These are phyloP conservation scores for Kuraishia molischiana DNA, from an alignment of 805 yeast genomes.

Conservation along the genomic window DNA sequence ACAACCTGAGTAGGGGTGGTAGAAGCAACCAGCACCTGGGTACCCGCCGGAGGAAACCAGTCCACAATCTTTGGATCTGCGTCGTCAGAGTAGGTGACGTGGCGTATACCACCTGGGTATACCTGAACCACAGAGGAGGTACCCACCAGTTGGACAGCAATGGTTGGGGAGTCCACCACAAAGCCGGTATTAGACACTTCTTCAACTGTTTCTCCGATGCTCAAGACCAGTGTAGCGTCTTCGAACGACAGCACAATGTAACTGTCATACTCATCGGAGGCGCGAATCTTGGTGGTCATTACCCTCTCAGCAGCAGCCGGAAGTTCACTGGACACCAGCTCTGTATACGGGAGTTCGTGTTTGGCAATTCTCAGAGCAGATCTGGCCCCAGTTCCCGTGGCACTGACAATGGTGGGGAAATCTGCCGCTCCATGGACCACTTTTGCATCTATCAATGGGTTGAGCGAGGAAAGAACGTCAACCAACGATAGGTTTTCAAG, in stretches of 20 bases:
- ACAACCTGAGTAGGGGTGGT: slow-evolving; percentile 61
- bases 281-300: slow-evolving; percentile 47
- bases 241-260: slow-evolving; percentile 57
- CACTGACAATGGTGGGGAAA: slow-evolving; percentile 27
- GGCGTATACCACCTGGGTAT: slow-evolving; percentile 60
- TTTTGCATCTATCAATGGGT: slow-evolving; percentile 41
- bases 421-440: slow-evolving; percentile 22
- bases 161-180: slow-evolving; percentile 44
- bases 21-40: slow-evolving; percentile 47
- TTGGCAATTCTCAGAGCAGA: slow-evolving; percentile 37
- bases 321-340: slow-evolving; percentile 64
- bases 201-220: slow-evolving; percentile 73
- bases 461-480: slow-evolving; percentile 35
- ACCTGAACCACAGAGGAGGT: slow-evolving; percentile 57
- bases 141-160: slow-evolving; percentile 66
- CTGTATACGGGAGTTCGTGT: slow-evolving; percentile 51
- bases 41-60: slow-evolving; percentile 83
- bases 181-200: slow-evolving; percentile 63
- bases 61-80: slow-evolving; percentile 29
- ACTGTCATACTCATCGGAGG: slow-evolving; percentile 40
- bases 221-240: slow-evolving; percentile 61
- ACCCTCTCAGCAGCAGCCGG: slow-evolving; percentile 57
- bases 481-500: slow-evolving; percentile 52
- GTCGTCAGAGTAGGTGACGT: slow-evolving; percentile 29
- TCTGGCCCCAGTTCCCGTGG: slow-evolving; percentile 32